Conservation (phyloP, 2,329 filamentous ascomycete genomes). For the Nannizziopsis barbatae region DNA sequence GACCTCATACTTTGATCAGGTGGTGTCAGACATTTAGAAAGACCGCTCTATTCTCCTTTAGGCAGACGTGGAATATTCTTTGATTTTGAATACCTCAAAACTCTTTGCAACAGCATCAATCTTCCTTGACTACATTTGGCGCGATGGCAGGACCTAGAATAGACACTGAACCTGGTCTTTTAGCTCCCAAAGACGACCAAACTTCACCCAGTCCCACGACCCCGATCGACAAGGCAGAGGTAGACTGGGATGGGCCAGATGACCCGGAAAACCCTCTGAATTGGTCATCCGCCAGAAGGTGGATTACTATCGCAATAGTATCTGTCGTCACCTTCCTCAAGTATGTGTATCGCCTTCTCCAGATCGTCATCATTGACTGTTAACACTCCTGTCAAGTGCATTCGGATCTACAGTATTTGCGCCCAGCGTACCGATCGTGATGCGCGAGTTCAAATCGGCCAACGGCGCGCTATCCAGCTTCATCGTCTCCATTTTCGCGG, state of each 20-base stretch:
- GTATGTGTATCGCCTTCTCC: background rate
- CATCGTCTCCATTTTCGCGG: conserved; percentile 50
- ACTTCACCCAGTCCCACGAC: too few relatives aligned
- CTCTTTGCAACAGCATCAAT: too few relatives aligned
- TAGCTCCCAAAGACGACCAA: too few relatives aligned
- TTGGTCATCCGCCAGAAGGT: conserved; percentile 15
- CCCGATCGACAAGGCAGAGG: conserved; percentile 8
- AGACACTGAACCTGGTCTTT: too few relatives aligned
- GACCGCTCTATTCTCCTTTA: too few relatives aligned
- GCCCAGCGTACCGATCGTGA: conserved; percentile 26
- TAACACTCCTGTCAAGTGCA: conserved; percentile 15
- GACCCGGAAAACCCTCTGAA: conserved; percentile 22
- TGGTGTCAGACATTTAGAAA: too few relatives aligned
- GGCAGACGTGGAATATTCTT: too few relatives aligned
- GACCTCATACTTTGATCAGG: too few relatives aligned
- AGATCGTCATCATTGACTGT: background rate
- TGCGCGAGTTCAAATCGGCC: conserved; percentile 37
- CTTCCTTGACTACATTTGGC: too few relatives aligned
- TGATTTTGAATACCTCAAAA: too few relatives aligned
- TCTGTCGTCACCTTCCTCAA: conserved; percentile 10
- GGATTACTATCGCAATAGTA: conserved; percentile 9
- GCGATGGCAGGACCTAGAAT: too few relatives aligned
- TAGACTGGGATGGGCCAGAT: conserved; percentile 20
- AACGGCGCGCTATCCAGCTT: conserved; percentile 40
- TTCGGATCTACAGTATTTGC: conserved; percentile 13